These are phyloP conservation scores for Wickerhamomyces queroliae DNA, from an alignment of 805 yeast genomes.

Conservation along the genomic window DNA sequence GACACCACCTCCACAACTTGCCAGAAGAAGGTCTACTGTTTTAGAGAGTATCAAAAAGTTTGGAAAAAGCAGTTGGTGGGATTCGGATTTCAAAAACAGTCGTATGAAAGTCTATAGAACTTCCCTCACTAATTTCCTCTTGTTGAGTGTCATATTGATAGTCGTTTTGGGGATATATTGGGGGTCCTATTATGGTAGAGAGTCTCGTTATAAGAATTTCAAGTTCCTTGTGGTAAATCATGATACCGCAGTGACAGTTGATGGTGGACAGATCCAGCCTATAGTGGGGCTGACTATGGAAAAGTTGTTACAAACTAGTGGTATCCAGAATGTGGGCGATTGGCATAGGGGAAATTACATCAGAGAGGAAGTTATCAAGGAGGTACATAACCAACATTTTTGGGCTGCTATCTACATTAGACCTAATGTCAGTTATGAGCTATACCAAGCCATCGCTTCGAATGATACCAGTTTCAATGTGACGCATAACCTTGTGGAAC, in stretches of 20 bases:
- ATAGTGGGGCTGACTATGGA: slow-evolving; percentile 11
- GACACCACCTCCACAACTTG: not conserved
- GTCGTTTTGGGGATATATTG: slow-evolving; percentile 24
- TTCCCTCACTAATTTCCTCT: slow-evolving; percentile 13
- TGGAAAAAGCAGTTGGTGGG: slow-evolving; percentile 17
- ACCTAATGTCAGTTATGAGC: slow-evolving; percentile 35
- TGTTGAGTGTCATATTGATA: slow-evolving; percentile 19
- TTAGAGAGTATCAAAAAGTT: slow-evolving; percentile 11
- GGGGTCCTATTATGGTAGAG: slow-evolving; percentile 24
- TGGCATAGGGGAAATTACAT: slow-evolving; percentile 12
- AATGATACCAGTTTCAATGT: slow-evolving; percentile 14
- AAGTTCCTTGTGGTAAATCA: slow-evolving; percentile 22
- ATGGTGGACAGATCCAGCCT: slow-evolving; percentile 11
- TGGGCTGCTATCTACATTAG: slow-evolving; percentile 58
- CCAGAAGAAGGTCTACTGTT: slow-evolving; percentile 8
- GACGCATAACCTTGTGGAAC: slow-evolving; percentile 26
- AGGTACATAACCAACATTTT: slow-evolving; percentile 44
- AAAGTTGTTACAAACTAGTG: slow-evolving; percentile 2
- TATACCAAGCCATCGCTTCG: slow-evolving; percentile 19
- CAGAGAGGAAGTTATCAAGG: slow-evolving; percentile 31
- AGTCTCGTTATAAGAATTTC: slow-evolving; percentile 15
- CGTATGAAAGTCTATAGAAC: slow-evolving; percentile 11
- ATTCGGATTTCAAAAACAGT: slow-evolving; percentile 11
- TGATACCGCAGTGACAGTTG: slow-evolving; percentile 13
- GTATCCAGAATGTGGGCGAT: slow-evolving; percentile 13